Base-by-base conservation (phyloP, 495 filamentous ascomycete genomes). In the Podospora pseudoanserina region DNA sequence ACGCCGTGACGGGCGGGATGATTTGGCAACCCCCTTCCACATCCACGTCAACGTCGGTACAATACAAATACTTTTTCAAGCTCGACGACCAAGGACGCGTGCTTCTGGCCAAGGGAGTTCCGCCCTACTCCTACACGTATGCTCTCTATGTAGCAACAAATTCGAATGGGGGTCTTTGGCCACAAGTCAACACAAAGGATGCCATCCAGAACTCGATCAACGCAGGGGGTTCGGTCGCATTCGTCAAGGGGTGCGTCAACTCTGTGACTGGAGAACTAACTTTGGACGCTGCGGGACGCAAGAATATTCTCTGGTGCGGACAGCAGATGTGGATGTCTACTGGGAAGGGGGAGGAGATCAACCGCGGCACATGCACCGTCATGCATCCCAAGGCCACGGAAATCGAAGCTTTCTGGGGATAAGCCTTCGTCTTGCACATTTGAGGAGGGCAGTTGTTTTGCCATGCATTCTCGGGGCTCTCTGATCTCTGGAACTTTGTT, bases 201-300 rank as follows among this genome's bases (percentile, higher is more conserved):
- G 3, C 62, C 13, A 5, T 68, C 3, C 11, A 32, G 16, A 18
- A 0, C 18, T 5, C 6, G 18, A 59, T 68, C 16, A 49, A 34
- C 6, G 7, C 7, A 1, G 69, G 66, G 13, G 44, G 16, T 11
- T 15, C 13, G 13, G 49, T 66, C n/a, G 44, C 56, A 15, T 63
- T 63, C 19, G n/a, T 71, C 19, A 53, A 27, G 30, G 69, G 62
- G 13, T 71, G 69, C 30, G 69, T 71, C 0, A 58, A 71, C 19
- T 16, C 66, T 15, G 58, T 6, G 32, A 71, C 62, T 5, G 57
- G 67, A 18, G 66, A 65, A 56, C 39, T 71, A 4, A 65, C 69
- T 6, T n/a, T 71, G 9, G 55, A 66, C 4, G 65, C 65, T 9
- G 65, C 65, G 6, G 65, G 65, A 15, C 28, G 65, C 9, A 66